phyloP scores from a whole-genome alignment of 306 rosid species.

The Ormosia semicastrata region DNA sequence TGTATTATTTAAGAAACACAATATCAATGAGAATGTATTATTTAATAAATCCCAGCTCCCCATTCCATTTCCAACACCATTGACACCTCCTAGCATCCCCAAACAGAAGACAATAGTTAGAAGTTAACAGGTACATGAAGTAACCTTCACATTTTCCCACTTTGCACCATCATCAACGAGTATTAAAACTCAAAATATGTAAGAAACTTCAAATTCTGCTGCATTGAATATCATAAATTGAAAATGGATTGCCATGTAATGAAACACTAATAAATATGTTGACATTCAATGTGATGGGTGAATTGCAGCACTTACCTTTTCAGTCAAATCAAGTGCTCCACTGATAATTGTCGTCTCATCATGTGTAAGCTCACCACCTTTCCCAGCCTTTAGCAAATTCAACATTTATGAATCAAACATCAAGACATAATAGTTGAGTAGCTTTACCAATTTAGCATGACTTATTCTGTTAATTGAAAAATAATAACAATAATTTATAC shows the following conservation, averaged over 20 bases:
- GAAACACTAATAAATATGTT: constrained; percentile 5
- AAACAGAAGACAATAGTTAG: background rate
- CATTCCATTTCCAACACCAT: background rate
- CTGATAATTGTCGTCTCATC: constrained; percentile 97
- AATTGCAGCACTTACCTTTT: constrained; percentile 59
- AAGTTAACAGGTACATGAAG: background rate
- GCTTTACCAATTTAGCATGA: constrained; percentile 18
- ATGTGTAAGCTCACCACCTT: constrained; percentile 99
- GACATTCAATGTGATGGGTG: background rate
- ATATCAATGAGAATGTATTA: too few species aligned
- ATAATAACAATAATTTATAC: constrained; percentile 31
- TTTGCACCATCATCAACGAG: constrained; percentile 14
- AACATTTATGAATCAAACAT: background rate
- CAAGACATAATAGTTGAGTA: background rate
- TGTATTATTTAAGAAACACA: background rate
- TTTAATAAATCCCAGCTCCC: background rate
- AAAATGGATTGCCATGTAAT: constrained; percentile 2
- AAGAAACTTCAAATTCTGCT: constrained; percentile 18
- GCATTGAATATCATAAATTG: constrained; percentile 21
- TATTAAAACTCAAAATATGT: constrained; percentile 16
- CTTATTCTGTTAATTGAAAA: background rate
- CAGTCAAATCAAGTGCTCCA: constrained; percentile 97
- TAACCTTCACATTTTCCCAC: background rate
- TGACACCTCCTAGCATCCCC: constrained; percentile 3
- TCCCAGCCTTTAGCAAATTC: constrained; percentile 72